These are phyloP conservation scores for Porcisia hertigi DNA, from an alignment of 208 protist species.

Conservation along the genomic window DNA sequence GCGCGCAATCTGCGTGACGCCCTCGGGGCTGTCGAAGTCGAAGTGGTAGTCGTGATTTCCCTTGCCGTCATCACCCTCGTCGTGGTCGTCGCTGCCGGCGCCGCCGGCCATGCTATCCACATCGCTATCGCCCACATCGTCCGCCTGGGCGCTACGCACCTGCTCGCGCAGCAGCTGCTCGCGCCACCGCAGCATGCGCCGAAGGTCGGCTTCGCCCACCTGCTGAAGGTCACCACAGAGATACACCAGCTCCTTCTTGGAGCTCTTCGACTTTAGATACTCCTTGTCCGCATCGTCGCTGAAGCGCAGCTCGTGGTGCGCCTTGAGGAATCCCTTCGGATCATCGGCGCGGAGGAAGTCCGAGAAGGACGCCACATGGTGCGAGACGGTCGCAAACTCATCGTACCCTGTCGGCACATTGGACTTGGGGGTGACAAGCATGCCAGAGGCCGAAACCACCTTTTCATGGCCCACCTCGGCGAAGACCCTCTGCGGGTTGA, in stretches of 20 bases:
- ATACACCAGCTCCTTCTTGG: conserved; percentile 93
- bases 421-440: conserved; percentile 70
- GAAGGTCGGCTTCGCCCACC: conserved; percentile 94
- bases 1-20: conserved; percentile 77
- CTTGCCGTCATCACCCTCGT: conserved; percentile 28
- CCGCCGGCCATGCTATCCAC: conserved; percentile 33
- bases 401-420: conserved; percentile 92
- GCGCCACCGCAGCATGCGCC: conserved; percentile 94
- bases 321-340: conserved; percentile 87
- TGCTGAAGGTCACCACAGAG: conserved; percentile 94
- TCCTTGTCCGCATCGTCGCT: conserved; percentile 80
- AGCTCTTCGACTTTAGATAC: conserved; percentile 74
- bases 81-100: conserved; percentile 23
- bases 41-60: conserved; percentile 48
- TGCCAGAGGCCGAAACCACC: conserved; percentile 67
- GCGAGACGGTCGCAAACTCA: conserved; percentile 84
- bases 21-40: conserved; percentile 82
- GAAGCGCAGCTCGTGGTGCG: conserved; percentile 91
- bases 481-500: conserved; percentile 96
- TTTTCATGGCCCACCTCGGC: conserved; percentile 92
- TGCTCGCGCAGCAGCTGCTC: conserved; percentile 81
- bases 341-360: conserved; percentile 93
- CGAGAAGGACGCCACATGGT: conserved; percentile 72
- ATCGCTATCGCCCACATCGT: conserved; percentile 24
- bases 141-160: conserved; percentile 20